Evolutionary conservation across 1,139 yeast species (phyloP), one percentile per base, ranked within the genome.

Genomic region (Scheffersomyces segobiensis): DNA sequence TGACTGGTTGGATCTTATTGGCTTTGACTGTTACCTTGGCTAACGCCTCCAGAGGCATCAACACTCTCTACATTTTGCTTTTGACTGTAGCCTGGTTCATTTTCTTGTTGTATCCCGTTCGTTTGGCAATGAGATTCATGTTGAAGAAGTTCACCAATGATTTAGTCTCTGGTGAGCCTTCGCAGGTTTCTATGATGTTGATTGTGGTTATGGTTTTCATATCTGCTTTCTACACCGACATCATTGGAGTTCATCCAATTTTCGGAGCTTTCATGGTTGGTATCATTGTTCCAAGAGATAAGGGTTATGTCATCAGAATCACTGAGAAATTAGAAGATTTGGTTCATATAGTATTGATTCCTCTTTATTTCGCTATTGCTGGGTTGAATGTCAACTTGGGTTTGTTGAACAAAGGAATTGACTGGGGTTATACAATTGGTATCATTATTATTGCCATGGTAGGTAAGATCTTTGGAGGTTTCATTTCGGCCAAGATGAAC

Each of bases 221-320:
- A 3, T 88, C 93, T 2, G 85, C 96, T 1, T 90, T 89, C 72
- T 88, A 84, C 71, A 90, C 96, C 2, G 93, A 89, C 70, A 87
- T 89, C 58, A 87, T 89, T 62, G 96, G 96, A 2, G 93, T 89
- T 12, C 93, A 88, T 69, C 87, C 92, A 0, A 89, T 90, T 67
- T 90, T 90, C 70, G 96, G 96, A 50, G 93, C 95, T 0, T 89
- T 89, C 69, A 81, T 90, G 73, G 86, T 87, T 12, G 96, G 96
- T 4, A 76, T 88, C 32, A 85, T 89, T 58, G 84, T 89, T n/a
- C 96, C 96, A 14, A 80, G 95, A 65, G 93, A 89, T 57, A 85
- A 87, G 65, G 89, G 89, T 17, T 88, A 87, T 67, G 92, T 87
- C 21, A 82, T 88, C 51, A 83, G 81, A 53, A 76, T 89, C 55